phyloP scores from a whole-genome alignment of 352 stramenopile genomes.

The Aphanomyces stellatus region DNA sequence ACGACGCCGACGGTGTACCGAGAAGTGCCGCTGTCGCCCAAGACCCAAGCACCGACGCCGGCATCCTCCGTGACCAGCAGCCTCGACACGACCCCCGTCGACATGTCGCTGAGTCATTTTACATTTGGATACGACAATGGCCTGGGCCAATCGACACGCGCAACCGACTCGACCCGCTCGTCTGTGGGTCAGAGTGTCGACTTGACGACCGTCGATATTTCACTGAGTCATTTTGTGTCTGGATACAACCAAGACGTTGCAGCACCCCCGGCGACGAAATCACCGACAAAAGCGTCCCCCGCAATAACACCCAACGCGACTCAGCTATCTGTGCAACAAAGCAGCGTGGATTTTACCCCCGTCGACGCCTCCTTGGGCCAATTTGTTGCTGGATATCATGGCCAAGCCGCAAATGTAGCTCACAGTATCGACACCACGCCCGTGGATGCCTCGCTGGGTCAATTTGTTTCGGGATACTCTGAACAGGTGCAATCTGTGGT shows the following conservation, averaged over 20 bases:
- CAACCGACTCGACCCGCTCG: too few relatives aligned
- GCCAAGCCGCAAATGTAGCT: constrained; percentile 5
- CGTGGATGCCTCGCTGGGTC: constrained; percentile 26
- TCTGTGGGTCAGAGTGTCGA: neutral
- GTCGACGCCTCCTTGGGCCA: constrained; percentile 19
- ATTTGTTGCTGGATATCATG: constrained; percentile 20
- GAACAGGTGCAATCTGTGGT: neutral
- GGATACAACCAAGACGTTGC: constrained; percentile 15
- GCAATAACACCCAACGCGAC: too few relatives aligned
- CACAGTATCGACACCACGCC: neutral
- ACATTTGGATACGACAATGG: neutral
- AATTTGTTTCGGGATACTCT: constrained; percentile 24
- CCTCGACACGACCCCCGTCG: neutral
- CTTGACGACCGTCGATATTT: constrained; percentile 4
- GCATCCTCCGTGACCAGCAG: too few relatives aligned
- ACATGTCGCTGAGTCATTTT: constrained; percentile 9
- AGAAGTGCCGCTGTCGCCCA: too few relatives aligned
- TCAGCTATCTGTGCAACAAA: neutral
- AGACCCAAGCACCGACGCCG: too few relatives aligned
- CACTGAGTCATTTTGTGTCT: constrained; percentile 28
- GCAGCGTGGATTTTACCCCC: neutral
- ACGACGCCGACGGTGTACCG: too few relatives aligned
- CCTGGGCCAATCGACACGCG: too few relatives aligned
- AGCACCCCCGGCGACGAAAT: neutral
- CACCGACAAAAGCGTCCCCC: neutral